These are phyloP conservation scores for Boletus sensibilis DNA, from an alignment of 768 basidiomycete genomes.

Conservation along the genomic window DNA sequence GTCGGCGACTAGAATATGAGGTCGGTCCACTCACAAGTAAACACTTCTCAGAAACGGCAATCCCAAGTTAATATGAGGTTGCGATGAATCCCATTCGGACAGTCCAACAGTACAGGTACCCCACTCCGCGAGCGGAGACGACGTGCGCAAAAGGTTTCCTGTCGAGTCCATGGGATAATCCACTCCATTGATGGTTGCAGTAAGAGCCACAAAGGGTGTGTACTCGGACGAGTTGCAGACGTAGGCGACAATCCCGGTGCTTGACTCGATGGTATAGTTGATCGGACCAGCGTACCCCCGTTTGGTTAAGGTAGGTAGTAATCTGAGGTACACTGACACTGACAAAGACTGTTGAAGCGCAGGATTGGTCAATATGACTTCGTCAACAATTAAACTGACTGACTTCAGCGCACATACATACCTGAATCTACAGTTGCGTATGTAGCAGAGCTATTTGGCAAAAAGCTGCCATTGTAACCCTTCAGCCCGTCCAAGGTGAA, in stretches of 20 bases:
- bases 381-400: neutral
- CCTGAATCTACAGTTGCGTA: slow-evolving; percentile 14
- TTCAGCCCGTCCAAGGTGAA: slow-evolving; percentile 16
- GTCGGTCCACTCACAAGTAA: slow-evolving; percentile 13
- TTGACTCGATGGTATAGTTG: slow-evolving; percentile 6
- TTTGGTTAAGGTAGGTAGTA: slow-evolving; percentile 5
- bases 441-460: slow-evolving; percentile 5
- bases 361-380: neutral
- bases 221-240: slow-evolving; percentile 19
- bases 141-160: slow-evolving; percentile 15
- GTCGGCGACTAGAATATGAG: neutral
- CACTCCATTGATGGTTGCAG: slow-evolving; percentile 25
- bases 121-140: neutral
- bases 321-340: slow-evolving; percentile 2
- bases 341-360: slow-evolving; percentile 6
- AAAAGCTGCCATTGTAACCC: slow-evolving; percentile 19
- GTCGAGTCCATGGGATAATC: slow-evolving; percentile 26
- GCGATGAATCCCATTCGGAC: neutral
- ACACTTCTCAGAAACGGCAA: slow-evolving; percentile 18
- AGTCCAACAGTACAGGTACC: slow-evolving; percentile 18
- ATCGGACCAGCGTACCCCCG: slow-evolving; percentile 17
- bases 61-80: slow-evolving; percentile 6
- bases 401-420: neutral
- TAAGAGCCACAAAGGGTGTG: slow-evolving; percentile 21
- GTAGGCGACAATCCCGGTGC: slow-evolving; percentile 7